Percentiles rank a stretch among this genome's conserved stretches.
phyloP scores from a whole-genome alignment of 179 eudicot genomes.

The Gypsophila paniculata region DNA sequence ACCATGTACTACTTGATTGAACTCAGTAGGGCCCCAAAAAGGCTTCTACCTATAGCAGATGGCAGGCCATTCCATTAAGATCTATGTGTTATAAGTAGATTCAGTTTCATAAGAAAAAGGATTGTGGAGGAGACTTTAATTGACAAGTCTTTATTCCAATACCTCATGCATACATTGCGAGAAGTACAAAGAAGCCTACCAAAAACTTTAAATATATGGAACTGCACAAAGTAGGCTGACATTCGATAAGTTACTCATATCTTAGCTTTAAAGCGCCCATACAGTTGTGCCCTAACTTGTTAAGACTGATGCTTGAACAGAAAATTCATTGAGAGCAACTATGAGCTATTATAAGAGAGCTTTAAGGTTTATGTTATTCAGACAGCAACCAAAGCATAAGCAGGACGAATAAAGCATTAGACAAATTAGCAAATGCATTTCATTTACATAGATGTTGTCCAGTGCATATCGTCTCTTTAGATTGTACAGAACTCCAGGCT shows the following conservation, averaged over 20 bases:
- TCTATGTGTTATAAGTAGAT: slow-evolving; percentile 1
- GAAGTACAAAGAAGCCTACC: not conserved
- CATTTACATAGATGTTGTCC: slow-evolving; percentile 88
- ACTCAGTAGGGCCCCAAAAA: not conserved
- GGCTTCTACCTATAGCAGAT: not conserved
- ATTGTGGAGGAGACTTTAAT: slow-evolving; percentile 3
- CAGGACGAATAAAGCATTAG: not conserved
- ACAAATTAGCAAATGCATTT: not conserved
- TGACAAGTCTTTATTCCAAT: not conserved
- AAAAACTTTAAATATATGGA: not conserved
- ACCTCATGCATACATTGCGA: not conserved
- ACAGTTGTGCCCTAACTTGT: not conserved
- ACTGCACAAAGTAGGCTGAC: not conserved
- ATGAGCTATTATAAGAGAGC: not conserved
- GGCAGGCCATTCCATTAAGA: not conserved
- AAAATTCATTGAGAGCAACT: not conserved
- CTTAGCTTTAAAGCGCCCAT: not conserved
- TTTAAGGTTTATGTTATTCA: not conserved
- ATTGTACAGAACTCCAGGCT: slow-evolving; percentile 93
- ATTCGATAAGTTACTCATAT: not conserved
- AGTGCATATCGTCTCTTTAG: slow-evolving; percentile 83
- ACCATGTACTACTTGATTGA: slow-evolving; percentile 3
- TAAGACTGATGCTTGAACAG: not conserved
- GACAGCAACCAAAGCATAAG: not conserved
- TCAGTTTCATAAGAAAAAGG: not conserved